Percentiles rank a stretch among this genome's conserved stretches.
These are phyloP conservation scores for Nissolia schottii DNA, from an alignment of 306 rosid genomes.

Conservation along the genomic window DNA sequence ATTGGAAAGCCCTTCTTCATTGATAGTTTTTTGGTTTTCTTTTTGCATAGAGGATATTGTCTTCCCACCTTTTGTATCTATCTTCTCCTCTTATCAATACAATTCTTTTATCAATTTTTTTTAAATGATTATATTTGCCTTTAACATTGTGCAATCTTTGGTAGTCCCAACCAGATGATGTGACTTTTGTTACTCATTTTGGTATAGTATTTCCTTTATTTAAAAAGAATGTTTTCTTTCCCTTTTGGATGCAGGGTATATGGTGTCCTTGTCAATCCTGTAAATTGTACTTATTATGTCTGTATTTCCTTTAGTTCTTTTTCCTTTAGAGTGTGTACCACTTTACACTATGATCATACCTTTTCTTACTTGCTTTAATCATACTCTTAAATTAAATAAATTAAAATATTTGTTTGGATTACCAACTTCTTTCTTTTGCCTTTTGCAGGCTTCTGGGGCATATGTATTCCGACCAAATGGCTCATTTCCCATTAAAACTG, in stretches of 20 bases:
- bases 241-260: neutral
- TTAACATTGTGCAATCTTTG: neutral
- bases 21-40: no score
- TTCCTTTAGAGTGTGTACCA: neutral
- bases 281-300: neutral
- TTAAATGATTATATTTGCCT: neutral
- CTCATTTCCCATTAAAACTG: constrained; percentile 36
- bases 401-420: constrained; percentile 10
- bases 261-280: neutral
- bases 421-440: neutral
- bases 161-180: neutral
- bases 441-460: constrained; percentile 53
- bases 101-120: no score
- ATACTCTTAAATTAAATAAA: neutral
- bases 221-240: neutral
- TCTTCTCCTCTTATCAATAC: no score
- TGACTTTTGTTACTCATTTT: neutral
- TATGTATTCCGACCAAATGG: constrained; percentile 56
- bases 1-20: no score
- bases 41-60: no score
- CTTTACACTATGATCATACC: neutral
- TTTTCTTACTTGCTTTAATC: neutral
- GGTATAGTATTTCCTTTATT: neutral
- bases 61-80: no score
- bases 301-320: constrained; percentile 2